Base-by-base conservation (phyloP, 805 yeast species). In the Kodamaea kakaduensis region DNA sequence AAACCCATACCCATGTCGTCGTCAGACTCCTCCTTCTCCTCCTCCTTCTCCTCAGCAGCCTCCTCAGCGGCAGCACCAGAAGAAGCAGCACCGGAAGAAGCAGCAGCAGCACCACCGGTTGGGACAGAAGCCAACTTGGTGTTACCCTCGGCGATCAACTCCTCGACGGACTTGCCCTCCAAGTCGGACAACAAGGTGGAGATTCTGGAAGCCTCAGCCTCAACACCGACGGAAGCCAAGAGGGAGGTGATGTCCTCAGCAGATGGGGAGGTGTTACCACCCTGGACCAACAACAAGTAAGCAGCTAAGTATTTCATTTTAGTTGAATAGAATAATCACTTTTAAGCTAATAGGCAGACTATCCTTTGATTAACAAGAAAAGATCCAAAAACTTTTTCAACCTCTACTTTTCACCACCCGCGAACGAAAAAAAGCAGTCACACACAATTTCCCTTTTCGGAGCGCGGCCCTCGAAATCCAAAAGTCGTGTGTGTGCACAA, bases 261-360 rank as follows among this genome's bases (percentile, higher is more conserved):
- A 56, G 95, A 75, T 73, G 98, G 97, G 60, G 93, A 64, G 67
- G 88, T 69, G 77, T 80, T 81, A 69, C 97, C 98, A 73, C 96
- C 96, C 70, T 93, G 88, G 76, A 83, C 88, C 73, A 93, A 81
- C 75, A 90, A 84, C 73, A 93, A 84, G 80, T 93, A 93, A 73
- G 98, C 97, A 75, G 98, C 98, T 76, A 93, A 84, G 82, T 90
- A 90, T 85, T 88, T 93, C 97, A 88, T 77, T 44, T 38, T 37
- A 31, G 29, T 26, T 35, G 22, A 37, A 50, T 66, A 77, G 82
- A 79, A 79, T 80, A 80, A 80, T 79, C 85, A 77, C 77, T 69
- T 77, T 79, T 80, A 81, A 81, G 86, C 85, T 67, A 47, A 51
- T 48, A n/a, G 58, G 86, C 90, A 75, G 90, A 83, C 89, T 82